These are phyloP conservation scores for Metschnikowia cubensis DNA, from an alignment of 805 yeast genomes.

Conservation along the genomic window DNA sequence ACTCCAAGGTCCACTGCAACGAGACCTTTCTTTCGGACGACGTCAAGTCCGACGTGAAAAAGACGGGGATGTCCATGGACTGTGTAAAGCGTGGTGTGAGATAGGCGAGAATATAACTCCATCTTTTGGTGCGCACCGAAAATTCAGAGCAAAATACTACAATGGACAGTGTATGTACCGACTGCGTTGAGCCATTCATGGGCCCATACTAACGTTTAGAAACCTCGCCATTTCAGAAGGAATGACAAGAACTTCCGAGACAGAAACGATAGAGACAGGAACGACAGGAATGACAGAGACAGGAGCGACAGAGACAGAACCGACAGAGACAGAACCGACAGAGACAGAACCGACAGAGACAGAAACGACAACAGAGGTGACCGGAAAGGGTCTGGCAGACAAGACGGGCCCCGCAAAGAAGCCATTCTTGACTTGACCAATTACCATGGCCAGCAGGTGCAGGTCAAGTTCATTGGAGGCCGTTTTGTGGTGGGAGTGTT, in stretches of 20 bases:
- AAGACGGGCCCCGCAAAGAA: constrained; percentile 82
- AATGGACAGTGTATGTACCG: constrained; percentile 18
- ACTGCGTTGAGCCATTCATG: too few relatives aligned
- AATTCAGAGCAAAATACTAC: constrained; percentile 1
- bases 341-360: constrained; percentile 1
- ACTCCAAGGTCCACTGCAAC: constrained; percentile 53
- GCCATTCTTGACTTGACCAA: constrained; percentile 79
- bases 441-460: constrained; percentile 66
- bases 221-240: constrained; percentile 12
- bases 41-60: constrained; percentile 61
- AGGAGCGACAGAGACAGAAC: neutral
- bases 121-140: constrained; percentile 1
- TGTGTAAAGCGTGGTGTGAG: neutral
- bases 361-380: constrained; percentile 6
- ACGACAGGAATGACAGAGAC: neutral
- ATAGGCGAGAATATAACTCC: too few relatives aligned
- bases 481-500: constrained; percentile 76
- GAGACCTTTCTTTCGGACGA: constrained; percentile 68
- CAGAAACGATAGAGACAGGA: neutral
- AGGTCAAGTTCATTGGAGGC: constrained; percentile 82
- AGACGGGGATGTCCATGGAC: constrained; percentile 44
- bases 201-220: constrained; percentile 12
- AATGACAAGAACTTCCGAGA: constrained; percentile 4
- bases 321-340: constrained; percentile 1
- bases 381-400: constrained; percentile 10